Base-by-base conservation (phyloP, 1,284 basidiomycete genomes). In the Tilletia horrida region DNA sequence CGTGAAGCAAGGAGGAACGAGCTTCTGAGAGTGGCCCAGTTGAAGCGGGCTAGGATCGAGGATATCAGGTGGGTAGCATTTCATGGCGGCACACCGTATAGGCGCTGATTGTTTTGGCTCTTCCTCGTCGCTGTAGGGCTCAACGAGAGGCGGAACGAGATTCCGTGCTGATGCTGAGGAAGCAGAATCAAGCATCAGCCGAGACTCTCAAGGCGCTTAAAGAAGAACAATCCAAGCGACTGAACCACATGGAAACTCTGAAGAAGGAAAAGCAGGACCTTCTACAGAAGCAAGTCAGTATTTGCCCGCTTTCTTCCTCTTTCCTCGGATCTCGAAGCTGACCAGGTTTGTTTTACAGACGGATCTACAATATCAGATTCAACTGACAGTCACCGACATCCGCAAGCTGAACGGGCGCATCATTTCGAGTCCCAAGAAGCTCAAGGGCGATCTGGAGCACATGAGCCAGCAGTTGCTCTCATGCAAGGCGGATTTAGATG, bases 261-360 rank as follows among this genome's bases (percentile, higher is more conserved):
- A 85, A 88, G 66, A 83, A 89, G 69, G 88, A 91, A 78, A 92
- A 90, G 72, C 89, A 91, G 9, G 87, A 65, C 9, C 61, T 62
- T 43, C 63, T 68, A 44, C 73, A 74, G 62, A 70, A 75, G 67
- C 77, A 75, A 43, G 69, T 64, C 8, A 70, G 66, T 66, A 69
- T 40, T 69, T 72, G 48, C 73, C 75, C 52, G 69, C 71, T 27
- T 71, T 8, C 47, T 48, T 8, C 7, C 1, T 48, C 47, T 8
- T n/a, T 7, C 75, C 21, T 9, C 52, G 9, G 66, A 67, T 73
- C n/a, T n/a, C 31, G 75, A 76, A 16, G 69, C 71, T 7, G 71
- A 74, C 65, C 74, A 76, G 65, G 66, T 66, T 71, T 64, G 70
- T 74, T 21, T 50, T 70, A 52, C 76, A 78, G 67, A 72, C 72